Evolutionary conservation across 495 filamentous ascomycete species (phyloP).

Genomic region (Parathielavia appendiculata): DNA sequence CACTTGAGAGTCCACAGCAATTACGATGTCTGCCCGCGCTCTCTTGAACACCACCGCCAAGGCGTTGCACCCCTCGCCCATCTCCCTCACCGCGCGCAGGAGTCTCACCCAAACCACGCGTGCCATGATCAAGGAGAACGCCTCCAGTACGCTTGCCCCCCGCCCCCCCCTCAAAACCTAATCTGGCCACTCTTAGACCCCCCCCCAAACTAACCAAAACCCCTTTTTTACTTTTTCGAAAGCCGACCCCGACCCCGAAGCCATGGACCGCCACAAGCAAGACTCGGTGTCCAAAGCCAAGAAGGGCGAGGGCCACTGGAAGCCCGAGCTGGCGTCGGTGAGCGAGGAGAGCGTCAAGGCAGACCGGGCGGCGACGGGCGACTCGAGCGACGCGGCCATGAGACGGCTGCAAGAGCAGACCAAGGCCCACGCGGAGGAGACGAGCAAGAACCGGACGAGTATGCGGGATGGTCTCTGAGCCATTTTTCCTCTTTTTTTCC

Average conservation of each 20-base stretch:
- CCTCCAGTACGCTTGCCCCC: conserved; percentile 1
- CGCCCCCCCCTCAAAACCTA: neutral
- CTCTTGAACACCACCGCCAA: conserved; percentile 8
- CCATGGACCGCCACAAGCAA: conserved; percentile 68
- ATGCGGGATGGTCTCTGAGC: conserved; percentile 41
- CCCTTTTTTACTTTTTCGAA: conserved; percentile 1
- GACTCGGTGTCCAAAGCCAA: conserved; percentile 64
- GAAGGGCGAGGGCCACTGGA: conserved; percentile 75
- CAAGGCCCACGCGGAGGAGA: conserved; percentile 46
- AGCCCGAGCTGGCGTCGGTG: conserved; percentile 68
- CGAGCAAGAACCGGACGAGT: conserved; percentile 40
- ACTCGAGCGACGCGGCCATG: conserved; percentile 31
- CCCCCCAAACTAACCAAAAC: neutral
- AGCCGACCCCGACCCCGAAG: conserved; percentile 29
- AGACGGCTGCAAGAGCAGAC: conserved; percentile 47
- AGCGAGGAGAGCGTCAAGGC: conserved; percentile 72
- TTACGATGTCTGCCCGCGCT: conserved; percentile 13
- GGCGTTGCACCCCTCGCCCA: conserved; percentile 6
- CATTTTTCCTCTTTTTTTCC: neutral
- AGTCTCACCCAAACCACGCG: conserved; percentile 5
- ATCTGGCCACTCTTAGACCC: neutral
- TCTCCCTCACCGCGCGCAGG: conserved; percentile 7
- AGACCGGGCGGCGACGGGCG: conserved; percentile 29
- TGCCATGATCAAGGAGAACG: conserved; percentile 9
- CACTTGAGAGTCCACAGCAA: too few relatives aligned